A percentile compares a stretch with the other conserved stretches of the same genome.
These are phyloP conservation scores for Boletus vinaceobasis DNA, from an alignment of 768 basidiomycete species.

Conservation along the genomic window DNA sequence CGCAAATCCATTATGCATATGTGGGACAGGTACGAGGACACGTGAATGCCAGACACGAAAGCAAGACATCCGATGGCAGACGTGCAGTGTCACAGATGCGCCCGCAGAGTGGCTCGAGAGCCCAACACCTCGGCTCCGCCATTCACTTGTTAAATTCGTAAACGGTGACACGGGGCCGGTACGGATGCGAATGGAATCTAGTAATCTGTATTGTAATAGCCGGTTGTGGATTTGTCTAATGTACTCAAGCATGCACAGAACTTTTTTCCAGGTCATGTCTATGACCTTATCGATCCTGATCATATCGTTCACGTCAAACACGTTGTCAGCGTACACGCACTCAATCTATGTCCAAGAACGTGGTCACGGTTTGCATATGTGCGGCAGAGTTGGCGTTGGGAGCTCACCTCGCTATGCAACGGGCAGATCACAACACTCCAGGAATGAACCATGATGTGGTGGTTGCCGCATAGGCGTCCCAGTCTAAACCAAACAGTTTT, in stretches of 20 bases:
- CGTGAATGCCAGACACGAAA: background rate
- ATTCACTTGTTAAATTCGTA: background rate
- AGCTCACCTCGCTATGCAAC: background rate
- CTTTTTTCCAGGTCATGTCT: background rate
- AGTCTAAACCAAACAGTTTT: conserved; percentile 43
- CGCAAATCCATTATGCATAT: background rate
- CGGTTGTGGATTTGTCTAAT: background rate
- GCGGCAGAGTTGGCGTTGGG: no score
- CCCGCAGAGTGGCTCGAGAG: background rate
- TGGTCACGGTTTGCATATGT: background rate
- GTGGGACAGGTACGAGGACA: background rate
- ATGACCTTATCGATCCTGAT: background rate
- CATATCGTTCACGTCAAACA: background rate
- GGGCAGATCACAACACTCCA: conserved; percentile 35
- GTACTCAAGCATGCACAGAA: background rate
- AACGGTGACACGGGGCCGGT: background rate
- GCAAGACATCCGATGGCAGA: background rate
- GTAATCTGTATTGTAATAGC: background rate
- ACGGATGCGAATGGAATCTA: background rate
- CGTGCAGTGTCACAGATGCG: background rate
- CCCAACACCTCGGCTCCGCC: no score
- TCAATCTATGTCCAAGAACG: background rate
- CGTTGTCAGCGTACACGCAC: background rate
- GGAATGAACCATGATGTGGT: conserved; percentile 52
- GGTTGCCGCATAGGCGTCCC: conserved; percentile 45